Conservation (phyloP, 1,139 yeast genomes). For the Kazachstania sp. region DNA sequence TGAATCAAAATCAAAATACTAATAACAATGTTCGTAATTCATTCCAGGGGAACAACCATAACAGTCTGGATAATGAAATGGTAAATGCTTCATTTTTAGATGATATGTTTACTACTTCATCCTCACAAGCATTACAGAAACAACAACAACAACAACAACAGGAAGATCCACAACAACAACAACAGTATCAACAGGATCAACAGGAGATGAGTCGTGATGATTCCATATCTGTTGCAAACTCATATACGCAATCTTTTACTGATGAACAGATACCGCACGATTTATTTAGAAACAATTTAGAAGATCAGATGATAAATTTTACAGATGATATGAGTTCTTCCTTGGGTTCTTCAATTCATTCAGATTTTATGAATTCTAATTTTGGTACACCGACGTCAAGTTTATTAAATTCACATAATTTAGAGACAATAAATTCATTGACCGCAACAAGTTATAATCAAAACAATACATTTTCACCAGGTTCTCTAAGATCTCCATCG, state of each 20-base stretch:
- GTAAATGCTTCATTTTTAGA: slow-evolving; percentile 16
- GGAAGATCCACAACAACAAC: neutral
- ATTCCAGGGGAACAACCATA: neutral
- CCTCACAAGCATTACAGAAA: neutral
- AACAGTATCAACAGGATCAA: neutral
- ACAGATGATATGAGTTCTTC: slow-evolving; percentile 27
- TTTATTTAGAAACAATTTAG: slow-evolving; percentile 8
- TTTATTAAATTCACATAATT: slow-evolving; percentile 19
- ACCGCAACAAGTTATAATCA: slow-evolving; percentile 3
- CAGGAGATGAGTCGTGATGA: neutral
- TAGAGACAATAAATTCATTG: slow-evolving; percentile 7
- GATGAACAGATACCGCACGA: slow-evolving; percentile 7
- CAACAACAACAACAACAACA: neutral
- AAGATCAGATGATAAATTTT: slow-evolving; percentile 17
- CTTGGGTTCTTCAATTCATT: slow-evolving; percentile 23
- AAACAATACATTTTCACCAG: slow-evolving; percentile 11
- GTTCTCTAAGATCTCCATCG: slow-evolving; percentile 23
- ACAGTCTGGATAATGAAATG: neutral
- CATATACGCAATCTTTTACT: slow-evolving; percentile 3
- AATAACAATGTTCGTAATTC: neutral
- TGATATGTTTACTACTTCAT: slow-evolving; percentile 15
- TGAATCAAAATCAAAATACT: slow-evolving; percentile 7
- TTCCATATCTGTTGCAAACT: neutral
- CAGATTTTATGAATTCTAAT: slow-evolving; percentile 20
- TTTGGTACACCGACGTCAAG: slow-evolving; percentile 20